Percentiles rank a stretch among this genome's conserved stretches.
These are phyloP conservation scores for Tillandsia leiboldiana DNA, from an alignment of 176 grass and related monocot genomes.

Conservation along the genomic window DNA sequence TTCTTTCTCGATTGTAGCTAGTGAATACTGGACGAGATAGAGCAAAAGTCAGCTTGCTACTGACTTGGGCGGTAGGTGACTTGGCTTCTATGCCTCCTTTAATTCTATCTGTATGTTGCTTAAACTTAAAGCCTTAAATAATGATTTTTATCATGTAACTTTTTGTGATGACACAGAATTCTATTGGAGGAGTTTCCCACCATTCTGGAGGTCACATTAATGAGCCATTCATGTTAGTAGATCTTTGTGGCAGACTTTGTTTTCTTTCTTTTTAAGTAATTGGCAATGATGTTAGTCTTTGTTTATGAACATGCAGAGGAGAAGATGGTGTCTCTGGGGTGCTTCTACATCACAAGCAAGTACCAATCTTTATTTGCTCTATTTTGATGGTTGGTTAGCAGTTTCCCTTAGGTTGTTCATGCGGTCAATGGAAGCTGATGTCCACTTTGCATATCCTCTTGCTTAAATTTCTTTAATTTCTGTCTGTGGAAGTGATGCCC, in stretches of 20 bases:
- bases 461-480: not conserved
- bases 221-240: constrained; percentile 86
- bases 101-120: constrained; percentile 1
- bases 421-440: not conserved
- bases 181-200: constrained; percentile 84
- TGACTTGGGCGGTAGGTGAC: constrained; percentile 82
- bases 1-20: constrained; percentile 37
- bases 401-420: constrained; percentile 16
- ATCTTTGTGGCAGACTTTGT: constrained; percentile 6
- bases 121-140: not conserved
- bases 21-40: constrained; percentile 90
- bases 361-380: constrained; percentile 31
- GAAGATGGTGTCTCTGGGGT: constrained; percentile 89
- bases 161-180: constrained; percentile 57
- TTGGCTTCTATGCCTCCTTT: constrained; percentile 4
- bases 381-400: constrained; percentile 23
- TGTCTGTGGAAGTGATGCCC: not conserved
- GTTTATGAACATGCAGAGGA: constrained; percentile 41
- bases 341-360: constrained; percentile 98
- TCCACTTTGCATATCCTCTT: not conserved
- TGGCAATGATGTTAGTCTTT: not conserved
- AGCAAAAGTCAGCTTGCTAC: constrained; percentile 90
- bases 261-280: not conserved
- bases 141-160: constrained; percentile 14
- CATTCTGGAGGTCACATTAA: constrained; percentile 80